Base-by-base conservation (phyloP, 768 basidiomycete species). In the Rubroboletus pulcherrimus region DNA sequence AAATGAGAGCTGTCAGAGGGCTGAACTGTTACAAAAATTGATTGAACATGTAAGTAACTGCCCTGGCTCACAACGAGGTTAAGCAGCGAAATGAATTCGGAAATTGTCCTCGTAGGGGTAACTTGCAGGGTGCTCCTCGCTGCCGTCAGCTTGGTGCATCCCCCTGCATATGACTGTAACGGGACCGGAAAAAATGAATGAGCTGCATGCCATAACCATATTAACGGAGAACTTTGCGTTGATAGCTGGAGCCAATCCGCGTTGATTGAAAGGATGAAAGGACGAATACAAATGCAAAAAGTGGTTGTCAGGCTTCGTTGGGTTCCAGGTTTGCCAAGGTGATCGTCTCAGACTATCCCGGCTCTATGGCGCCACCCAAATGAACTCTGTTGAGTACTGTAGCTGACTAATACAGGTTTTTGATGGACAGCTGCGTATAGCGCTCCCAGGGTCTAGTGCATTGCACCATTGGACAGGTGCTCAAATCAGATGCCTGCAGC, bases 121-220 rank as follows among this genome's bases (percentile, higher is more conserved):
- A 54, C 54, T 57, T 49, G 50, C 30, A 31, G 34, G 41, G 57
- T 55, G 47, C 57, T 59, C 31, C 58, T 60, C 47, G 58, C 53
- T 70, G 68, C 65, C 68, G 68, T 67, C 19, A 71, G 51, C 40
- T 34, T 53, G 58, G 51, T 26, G 38, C 34, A 51, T 54, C 49
- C 66, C 66, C 68, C 68, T 70, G 63, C 43, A 70, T 70, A 70
- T 70, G 66, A 66, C 68, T 70, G 68, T 71, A 70, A 70, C 58
- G 57, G 66, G 68, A 51, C 66, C 55, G 60, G 61, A 57, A 48
- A 49, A 49, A 53, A 58, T 38, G 59, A 51, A 42, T 37, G 56
- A 55, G 57, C 53, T 42, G 39, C 12, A 55, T 70, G 68, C 58
- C 70, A 72, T 71, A 68, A 72, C 33, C 39, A 60, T 60, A 63